These are phyloP conservation scores for Saturnispora saitoi DNA, from an alignment of 805 yeast genomes.

Conservation along the genomic window DNA sequence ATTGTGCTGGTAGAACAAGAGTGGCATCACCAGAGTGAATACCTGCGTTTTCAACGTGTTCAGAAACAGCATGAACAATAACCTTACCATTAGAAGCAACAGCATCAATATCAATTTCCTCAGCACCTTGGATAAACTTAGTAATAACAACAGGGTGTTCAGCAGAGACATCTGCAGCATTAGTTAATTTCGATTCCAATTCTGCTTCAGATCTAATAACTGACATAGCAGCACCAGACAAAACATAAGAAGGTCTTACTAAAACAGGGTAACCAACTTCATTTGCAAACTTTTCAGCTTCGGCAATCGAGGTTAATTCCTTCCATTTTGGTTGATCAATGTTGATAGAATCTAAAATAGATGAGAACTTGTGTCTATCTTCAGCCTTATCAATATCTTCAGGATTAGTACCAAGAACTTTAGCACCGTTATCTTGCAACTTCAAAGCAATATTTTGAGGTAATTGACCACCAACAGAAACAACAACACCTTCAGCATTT, in stretches of 20 bases:
- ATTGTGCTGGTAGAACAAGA: conserved; percentile 93
- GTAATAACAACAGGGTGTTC: conserved; percentile 98
- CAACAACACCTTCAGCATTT: conserved; percentile 81
- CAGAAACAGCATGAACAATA: conserved; percentile 91
- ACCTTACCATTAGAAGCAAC: conserved; percentile 87
- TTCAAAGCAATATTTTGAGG: conserved; percentile 94
- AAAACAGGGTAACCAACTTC: conserved; percentile 90
- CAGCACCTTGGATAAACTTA: conserved; percentile 91
- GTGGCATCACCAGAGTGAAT: conserved; percentile 99
- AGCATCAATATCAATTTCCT: conserved; percentile 95
- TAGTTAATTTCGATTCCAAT: conserved; percentile 69
- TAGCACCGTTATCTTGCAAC: conserved; percentile 74
- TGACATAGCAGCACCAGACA: conserved; percentile 98
- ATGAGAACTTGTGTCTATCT: conserved; percentile 96
- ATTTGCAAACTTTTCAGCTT: conserved; percentile 78
- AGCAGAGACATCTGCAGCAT: conserved; percentile 87
- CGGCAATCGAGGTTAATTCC: conserved; percentile 79
- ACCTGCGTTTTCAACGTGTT: conserved; percentile 98
- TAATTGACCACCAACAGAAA: conserved; percentile 95
- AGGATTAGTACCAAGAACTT: conserved; percentile 89
- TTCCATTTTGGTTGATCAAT: conserved; percentile 98
- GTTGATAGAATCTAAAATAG: conserved; percentile 83
- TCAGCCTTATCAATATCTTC: conserved; percentile 94
- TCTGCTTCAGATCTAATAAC: conserved; percentile 76
- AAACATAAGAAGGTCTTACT: conserved; percentile 94